phyloP scores from a whole-genome alignment of 1,139 yeast species.

The Lodderomyces orthopsilosis region DNA sequence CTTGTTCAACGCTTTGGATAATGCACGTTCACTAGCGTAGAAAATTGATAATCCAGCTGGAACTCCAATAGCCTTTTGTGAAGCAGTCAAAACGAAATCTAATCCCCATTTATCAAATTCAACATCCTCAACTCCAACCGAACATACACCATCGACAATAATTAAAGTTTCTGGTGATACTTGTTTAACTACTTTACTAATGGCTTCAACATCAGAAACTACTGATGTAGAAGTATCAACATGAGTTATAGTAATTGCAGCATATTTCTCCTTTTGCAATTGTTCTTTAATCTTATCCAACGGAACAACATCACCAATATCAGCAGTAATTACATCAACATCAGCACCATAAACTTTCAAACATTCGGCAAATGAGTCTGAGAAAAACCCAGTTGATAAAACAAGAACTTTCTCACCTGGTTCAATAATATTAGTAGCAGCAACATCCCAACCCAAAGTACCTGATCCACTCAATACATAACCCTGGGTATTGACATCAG shows the following conservation, averaged over 20 bases:
- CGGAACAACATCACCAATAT: slow-evolving; percentile 71
- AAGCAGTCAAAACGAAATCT: slow-evolving; percentile 85
- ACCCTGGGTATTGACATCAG: slow-evolving; percentile 66
- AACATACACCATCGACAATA: slow-evolving; percentile 92
- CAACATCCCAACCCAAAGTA: slow-evolving; percentile 93
- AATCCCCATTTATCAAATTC: slow-evolving; percentile 89
- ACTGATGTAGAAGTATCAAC: slow-evolving; percentile 97
- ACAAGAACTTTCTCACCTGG: slow-evolving; percentile 74
- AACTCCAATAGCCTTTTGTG: slow-evolving; percentile 93
- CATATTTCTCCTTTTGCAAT: slow-evolving; percentile 51
- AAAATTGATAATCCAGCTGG: slow-evolving; percentile 89
- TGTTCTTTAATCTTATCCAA: slow-evolving; percentile 54
- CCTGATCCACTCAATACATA: slow-evolving; percentile 88
- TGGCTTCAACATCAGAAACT: slow-evolving; percentile 64
- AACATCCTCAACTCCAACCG: slow-evolving; percentile 83
- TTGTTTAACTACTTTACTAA: slow-evolving; percentile 59
- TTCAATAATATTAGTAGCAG: slow-evolving; percentile 70
- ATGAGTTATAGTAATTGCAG: slow-evolving; percentile 82
- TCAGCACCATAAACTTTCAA: slow-evolving; percentile 69
- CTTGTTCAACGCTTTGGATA: slow-evolving; percentile 56
- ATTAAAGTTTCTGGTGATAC: slow-evolving; percentile 78
- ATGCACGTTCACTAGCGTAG: slow-evolving; percentile 73
- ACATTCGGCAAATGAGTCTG: slow-evolving; percentile 83
- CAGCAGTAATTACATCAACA: slow-evolving; percentile 65
- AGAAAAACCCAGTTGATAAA: slow-evolving; percentile 89